These are phyloP conservation scores for Isatis lusitanica DNA, from an alignment of 441 rosid species.

Conservation along the genomic window DNA sequence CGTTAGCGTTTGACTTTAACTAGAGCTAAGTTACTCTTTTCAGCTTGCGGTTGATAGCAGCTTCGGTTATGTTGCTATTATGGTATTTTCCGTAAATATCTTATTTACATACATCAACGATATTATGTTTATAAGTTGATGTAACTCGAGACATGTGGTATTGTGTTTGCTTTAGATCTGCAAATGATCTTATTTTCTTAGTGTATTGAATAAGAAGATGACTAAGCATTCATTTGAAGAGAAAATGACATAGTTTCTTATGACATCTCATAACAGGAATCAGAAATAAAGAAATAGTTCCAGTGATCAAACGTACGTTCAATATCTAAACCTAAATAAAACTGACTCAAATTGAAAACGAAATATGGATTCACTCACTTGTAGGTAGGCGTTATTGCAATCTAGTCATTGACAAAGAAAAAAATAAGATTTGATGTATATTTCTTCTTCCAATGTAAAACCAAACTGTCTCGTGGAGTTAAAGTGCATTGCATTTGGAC, in stretches of 20 bases:
- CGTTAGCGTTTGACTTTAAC: constrained; percentile 25
- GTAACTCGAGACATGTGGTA: constrained; percentile 4
- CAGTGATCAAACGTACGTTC: background rate
- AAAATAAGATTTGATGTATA: background rate
- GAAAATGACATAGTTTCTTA: background rate
- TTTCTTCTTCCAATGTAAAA: constrained; percentile 8
- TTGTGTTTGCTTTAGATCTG: constrained; percentile 11
- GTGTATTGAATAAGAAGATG: background rate
- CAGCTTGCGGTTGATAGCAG: constrained; percentile 25
- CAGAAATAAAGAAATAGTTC: background rate
- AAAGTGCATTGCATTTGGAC: constrained; percentile 11
- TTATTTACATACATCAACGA: background rate
- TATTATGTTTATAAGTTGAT: constrained; percentile 4
- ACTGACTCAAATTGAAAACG: background rate
- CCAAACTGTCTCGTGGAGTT: constrained; percentile 2
- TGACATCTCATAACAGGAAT: background rate
- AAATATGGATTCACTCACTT: background rate
- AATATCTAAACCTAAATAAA: background rate
- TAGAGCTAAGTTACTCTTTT: constrained; percentile 18
- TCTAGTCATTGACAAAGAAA: background rate
- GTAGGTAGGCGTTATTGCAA: background rate
- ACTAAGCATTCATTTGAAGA: background rate
- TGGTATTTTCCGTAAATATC: constrained; percentile 22
- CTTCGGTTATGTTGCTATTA: constrained; percentile 18
- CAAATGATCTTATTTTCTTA: background rate